These are phyloP conservation scores for Sporothrix sp. DNA, from an alignment of 2,329 filamentous ascomycete species.

Conservation along the genomic window DNA sequence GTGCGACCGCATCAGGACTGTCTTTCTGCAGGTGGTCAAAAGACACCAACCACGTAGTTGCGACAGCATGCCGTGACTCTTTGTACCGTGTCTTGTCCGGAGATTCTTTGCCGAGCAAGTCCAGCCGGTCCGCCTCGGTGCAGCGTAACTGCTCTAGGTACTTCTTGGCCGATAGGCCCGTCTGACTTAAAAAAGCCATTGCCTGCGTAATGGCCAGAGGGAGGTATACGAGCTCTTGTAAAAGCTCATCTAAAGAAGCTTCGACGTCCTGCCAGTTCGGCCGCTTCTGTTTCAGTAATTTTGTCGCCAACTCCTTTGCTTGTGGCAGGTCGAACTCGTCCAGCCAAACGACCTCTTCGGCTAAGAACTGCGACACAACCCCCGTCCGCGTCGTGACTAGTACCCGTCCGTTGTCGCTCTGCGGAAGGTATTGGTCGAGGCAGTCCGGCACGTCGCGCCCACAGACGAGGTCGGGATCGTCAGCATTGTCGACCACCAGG, in stretches of 20 bases:
- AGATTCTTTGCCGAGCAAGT: conserved; percentile 27
- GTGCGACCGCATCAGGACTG: conserved; percentile 24
- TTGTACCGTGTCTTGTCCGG: conserved; percentile 25
- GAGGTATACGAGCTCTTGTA: conserved; percentile 27
- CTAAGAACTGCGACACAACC: conserved; percentile 16
- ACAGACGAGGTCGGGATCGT: conserved; percentile 26
- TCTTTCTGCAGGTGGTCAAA: conserved; percentile 28
- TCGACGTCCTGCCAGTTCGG: not conserved
- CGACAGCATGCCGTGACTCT: conserved; percentile 26
- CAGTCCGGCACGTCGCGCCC: conserved; percentile 11
- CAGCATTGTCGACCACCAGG: conserved; percentile 34
- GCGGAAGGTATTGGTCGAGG: conserved; percentile 26
- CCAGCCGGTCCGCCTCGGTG: conserved; percentile 24
- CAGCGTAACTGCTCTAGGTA: conserved; percentile 28
- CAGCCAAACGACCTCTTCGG: conserved; percentile 16
- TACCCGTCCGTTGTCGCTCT: conserved; percentile 24
- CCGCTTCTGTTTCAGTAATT: conserved; percentile 19
- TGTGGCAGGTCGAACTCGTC: conserved; percentile 21
- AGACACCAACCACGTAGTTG: conserved; percentile 32
- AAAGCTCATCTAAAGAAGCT: not conserved
- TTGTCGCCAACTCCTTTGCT: not conserved
- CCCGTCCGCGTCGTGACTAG: conserved; percentile 31
- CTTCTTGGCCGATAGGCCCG: conserved; percentile 17
- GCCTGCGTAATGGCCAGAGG: conserved; percentile 34
- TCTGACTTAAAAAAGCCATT: conserved; percentile 30